These are phyloP conservation scores for Zymoseptoria pseudotritici DNA, from an alignment of 2,329 filamentous ascomycete genomes.

Conservation along the genomic window DNA sequence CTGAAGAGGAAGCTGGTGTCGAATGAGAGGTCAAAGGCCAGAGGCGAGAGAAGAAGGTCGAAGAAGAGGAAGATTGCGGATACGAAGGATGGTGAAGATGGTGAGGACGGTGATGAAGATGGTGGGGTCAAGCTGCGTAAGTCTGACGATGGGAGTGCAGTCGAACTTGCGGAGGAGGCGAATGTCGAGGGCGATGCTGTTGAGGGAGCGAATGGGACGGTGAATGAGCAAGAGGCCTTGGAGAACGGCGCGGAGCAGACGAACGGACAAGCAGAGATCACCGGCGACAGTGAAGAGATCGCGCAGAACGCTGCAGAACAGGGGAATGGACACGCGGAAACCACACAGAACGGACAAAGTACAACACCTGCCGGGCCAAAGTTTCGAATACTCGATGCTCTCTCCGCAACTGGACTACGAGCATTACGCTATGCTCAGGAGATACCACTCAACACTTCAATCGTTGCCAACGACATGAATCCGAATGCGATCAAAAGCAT, in stretches of 20 bases:
- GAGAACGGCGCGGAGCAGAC: conserved; percentile 1
- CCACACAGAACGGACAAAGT: not conserved
- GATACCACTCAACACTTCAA: conserved; percentile 49
- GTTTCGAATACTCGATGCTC: conserved; percentile 86
- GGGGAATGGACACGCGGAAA: not conserved
- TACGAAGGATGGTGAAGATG: conserved; percentile 26
- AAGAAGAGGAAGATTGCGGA: conserved; percentile 24
- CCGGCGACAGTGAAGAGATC: not conserved
- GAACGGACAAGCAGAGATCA: not conserved
- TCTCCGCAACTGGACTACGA: conserved; percentile 87
- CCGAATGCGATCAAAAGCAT: conserved; percentile 51
- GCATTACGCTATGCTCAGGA: conserved; percentile 88
- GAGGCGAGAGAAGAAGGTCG: conserved; percentile 23
- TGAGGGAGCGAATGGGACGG: not conserved
- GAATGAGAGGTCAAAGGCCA: conserved; percentile 29
- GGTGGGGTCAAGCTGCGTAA: conserved; percentile 9
- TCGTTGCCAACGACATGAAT: conserved; percentile 79
- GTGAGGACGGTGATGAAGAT: conserved; percentile 15
- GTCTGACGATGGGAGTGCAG: conserved; percentile 5
- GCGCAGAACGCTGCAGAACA: not conserved
- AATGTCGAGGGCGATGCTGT: not conserved
- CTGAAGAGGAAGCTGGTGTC: conserved; percentile 20
- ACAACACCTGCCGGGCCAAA: conserved; percentile 29
- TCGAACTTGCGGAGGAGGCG: not conserved
- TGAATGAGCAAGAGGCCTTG: not conserved